phyloP scores from a whole-genome alignment of 2,329 filamentous ascomycete species.

The Exophiala sp. region DNA sequence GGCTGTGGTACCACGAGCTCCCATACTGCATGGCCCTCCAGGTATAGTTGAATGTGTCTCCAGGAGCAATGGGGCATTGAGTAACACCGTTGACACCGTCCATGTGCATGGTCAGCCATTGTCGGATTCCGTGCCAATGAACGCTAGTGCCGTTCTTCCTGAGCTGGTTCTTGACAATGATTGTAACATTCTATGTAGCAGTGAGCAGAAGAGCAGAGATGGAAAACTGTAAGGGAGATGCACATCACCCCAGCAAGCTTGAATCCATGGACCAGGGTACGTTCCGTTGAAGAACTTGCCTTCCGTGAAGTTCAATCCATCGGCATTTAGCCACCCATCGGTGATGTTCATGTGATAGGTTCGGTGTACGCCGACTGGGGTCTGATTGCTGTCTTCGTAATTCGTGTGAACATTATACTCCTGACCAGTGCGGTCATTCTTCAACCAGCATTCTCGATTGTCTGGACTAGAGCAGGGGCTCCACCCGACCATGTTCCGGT shows the following conservation, averaged over 20 bases:
- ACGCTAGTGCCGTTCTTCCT: constrained; percentile 43
- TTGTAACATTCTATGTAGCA: constrained; percentile 32
- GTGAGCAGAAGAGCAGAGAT: background rate
- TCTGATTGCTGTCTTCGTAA: constrained; percentile 5
- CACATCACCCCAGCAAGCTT: constrained; percentile 46
- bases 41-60: constrained; percentile 61
- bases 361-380: constrained; percentile 7
- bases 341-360: constrained; percentile 8
- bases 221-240: no score
- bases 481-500: constrained; percentile 5
- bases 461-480: constrained; percentile 1
- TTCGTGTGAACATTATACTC: constrained; percentile 8
- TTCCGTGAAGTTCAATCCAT: constrained; percentile 10
- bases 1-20: constrained; percentile 66
- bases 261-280: constrained; percentile 51
- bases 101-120: constrained; percentile 71
- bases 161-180: constrained; percentile 41
- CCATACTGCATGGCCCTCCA: constrained; percentile 55
- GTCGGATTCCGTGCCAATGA: constrained; percentile 74
- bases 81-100: constrained; percentile 67
- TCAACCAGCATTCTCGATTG: constrained; percentile 8
- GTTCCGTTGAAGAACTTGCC: constrained; percentile 50
- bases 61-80: constrained; percentile 65
- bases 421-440: background rate
- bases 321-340: background rate